A percentile compares a stretch with the other conserved stretches of the same genome.
phyloP scores from a whole-genome alignment of 495 filamentous ascomycete species.

The Penicillium alfredii region DNA sequence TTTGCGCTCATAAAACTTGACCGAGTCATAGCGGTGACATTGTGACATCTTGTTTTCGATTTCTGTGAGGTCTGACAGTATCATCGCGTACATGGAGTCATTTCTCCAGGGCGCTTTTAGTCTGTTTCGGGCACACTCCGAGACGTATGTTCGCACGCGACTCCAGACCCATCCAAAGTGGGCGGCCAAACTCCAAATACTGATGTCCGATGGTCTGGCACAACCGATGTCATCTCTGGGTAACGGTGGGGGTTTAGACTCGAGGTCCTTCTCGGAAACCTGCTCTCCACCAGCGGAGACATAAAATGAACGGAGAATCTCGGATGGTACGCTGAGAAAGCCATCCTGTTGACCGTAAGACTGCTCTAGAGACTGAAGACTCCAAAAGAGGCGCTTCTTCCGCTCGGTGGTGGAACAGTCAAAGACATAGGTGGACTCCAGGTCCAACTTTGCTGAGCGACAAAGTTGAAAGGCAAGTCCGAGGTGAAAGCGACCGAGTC shows the following conservation, averaged over 20 bases:
- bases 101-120: conserved; percentile 42
- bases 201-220: conserved; percentile 22
- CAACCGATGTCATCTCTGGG: conserved; percentile 34
- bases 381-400: conserved; percentile 43
- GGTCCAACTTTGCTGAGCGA: conserved; percentile 38
- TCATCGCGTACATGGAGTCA: conserved; percentile 41
- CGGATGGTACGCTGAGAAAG: conserved; percentile 29
- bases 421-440: conserved; percentile 27
- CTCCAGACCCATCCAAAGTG: conserved; percentile 46
- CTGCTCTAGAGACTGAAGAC: conserved; percentile 37
- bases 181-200: conserved; percentile 39
- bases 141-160: conserved; percentile 34
- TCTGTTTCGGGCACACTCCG: conserved; percentile 36
- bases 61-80: conserved; percentile 39
- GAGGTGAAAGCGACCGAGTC: conserved; percentile 39
- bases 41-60: conserved; percentile 40
- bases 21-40: conserved; percentile 43
- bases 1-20: conserved; percentile 41
- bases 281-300: conserved; percentile 17
- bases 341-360: conserved; percentile 39
- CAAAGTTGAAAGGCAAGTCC: conserved; percentile 41
- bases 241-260: conserved; percentile 28
- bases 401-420: conserved; percentile 29
- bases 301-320: conserved; percentile 30
- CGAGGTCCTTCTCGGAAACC: conserved; percentile 7